A percentile compares a stretch with the other conserved stretches of the same genome.
Conservation (phyloP, 441 rosid genomes). For the Isatis lusitanica region DNA sequence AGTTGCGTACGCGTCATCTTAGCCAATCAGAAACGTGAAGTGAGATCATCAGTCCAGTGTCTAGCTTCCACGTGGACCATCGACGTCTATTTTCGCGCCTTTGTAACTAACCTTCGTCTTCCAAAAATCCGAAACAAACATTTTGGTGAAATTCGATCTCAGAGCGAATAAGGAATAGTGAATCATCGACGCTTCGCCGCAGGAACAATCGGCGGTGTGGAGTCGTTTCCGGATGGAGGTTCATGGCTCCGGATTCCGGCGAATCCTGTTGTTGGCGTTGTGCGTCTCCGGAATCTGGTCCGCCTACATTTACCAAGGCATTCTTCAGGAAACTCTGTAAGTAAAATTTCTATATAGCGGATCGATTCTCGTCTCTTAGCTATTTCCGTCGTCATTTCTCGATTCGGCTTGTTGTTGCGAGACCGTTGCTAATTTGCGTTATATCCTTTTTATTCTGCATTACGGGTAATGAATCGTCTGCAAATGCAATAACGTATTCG, state of each 20-base stretch:
- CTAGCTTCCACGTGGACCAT: constrained; percentile 54
- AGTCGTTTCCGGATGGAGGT: constrained; percentile 72
- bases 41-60: constrained; percentile 47
- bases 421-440: not conserved
- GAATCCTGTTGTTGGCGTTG: constrained; percentile 66
- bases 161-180: not conserved
- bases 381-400: not conserved
- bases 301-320: constrained; percentile 92
- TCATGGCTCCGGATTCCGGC: constrained; percentile 68
- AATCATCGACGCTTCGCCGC: constrained; percentile 3
- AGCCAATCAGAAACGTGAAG: constrained; percentile 55
- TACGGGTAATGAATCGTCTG: not conserved
- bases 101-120: constrained; percentile 2
- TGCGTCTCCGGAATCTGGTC: constrained; percentile 98
- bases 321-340: constrained; percentile 93
- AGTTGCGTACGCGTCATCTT: constrained; percentile 25
- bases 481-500: not conserved
- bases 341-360: constrained; percentile 17
- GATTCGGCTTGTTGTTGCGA: constrained; percentile 6
- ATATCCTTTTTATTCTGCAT: not conserved
- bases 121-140: not conserved
- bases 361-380: not conserved
- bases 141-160: not conserved
- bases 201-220: constrained; percentile 1
- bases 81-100: constrained; percentile 54